These are phyloP conservation scores for Pseudophaeomoniella oleicola DNA, from an alignment of 2,329 filamentous ascomycete species.

Conservation along the genomic window DNA sequence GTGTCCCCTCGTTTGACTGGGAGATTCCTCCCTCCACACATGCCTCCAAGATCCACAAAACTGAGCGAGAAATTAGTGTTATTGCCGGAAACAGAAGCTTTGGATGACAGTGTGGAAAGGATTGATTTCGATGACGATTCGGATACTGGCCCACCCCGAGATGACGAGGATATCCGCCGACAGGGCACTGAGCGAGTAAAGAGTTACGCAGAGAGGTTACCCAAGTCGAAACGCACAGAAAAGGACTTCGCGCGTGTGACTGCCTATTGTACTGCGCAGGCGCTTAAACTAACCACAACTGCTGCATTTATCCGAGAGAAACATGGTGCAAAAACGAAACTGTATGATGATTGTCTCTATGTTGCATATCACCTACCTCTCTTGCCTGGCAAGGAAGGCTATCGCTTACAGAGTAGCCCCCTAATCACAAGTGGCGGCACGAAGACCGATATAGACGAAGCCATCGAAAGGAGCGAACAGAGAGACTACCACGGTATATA, in stretches of 20 bases:
- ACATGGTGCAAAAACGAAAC: slow-evolving; percentile 82
- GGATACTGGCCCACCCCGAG: slow-evolving; percentile 31
- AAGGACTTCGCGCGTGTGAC: slow-evolving; percentile 72
- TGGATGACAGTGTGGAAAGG: slow-evolving; percentile 35
- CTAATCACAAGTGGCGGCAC: slow-evolving; percentile 86
- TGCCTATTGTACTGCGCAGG: slow-evolving; percentile 90
- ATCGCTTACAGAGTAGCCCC: slow-evolving; percentile 75
- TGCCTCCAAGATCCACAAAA: slow-evolving; percentile 82
- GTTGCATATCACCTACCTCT: slow-evolving; percentile 87
- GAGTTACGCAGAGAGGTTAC: slow-evolving; percentile 84
- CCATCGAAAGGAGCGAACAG: slow-evolving; percentile 86
- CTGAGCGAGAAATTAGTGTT: slow-evolving; percentile 95
- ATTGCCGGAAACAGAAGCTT: slow-evolving; percentile 62
- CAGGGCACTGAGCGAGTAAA: slow-evolving; percentile 50
- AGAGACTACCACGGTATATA: slow-evolving; percentile 86
- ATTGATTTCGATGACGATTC: slow-evolving; percentile 45
- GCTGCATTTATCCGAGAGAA: slow-evolving; percentile 76
- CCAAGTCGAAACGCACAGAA: slow-evolving; percentile 74
- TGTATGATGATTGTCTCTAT: slow-evolving; percentile 96
- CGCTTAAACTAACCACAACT: slow-evolving; percentile 78
- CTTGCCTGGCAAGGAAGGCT: slow-evolving; percentile 72
- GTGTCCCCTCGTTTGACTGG: slow-evolving; percentile 41
- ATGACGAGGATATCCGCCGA: slow-evolving; percentile 47
- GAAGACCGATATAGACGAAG: slow-evolving; percentile 81
- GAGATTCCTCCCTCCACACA: slow-evolving; percentile 40